Conservation (phyloP, 2,329 filamentous ascomycete species). For the Xylaria sp. region DNA sequence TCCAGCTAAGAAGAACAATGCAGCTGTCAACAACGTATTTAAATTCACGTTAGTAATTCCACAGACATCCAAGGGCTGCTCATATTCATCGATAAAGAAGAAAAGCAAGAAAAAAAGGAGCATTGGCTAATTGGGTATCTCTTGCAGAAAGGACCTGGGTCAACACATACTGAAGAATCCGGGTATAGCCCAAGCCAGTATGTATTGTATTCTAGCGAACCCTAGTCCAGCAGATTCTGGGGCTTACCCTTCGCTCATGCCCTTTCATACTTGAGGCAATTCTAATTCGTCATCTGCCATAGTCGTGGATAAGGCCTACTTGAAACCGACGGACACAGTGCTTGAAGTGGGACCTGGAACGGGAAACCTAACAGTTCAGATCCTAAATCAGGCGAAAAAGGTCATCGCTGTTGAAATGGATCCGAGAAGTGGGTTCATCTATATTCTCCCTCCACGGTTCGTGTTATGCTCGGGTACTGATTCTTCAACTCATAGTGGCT, state of each 20-base stretch:
- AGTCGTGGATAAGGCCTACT: conserved; percentile 83
- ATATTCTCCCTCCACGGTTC: not conserved
- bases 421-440: conserved; percentile 69
- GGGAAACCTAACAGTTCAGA: conserved; percentile 86
- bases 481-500: conserved; percentile 65
- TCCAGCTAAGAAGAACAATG: conserved; percentile 45
- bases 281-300: conserved; percentile 73
- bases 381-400: conserved; percentile 87
- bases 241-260: not conserved
- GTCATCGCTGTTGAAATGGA: conserved; percentile 87
- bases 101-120: not conserved
- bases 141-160: conserved; percentile 69
- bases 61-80: too few species aligned
- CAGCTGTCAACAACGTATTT: conserved; percentile 83
- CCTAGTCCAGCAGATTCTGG: not conserved
- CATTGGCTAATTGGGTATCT: conserved; percentile 2
- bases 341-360: conserved; percentile 89
- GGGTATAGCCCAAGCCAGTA: conserved; percentile 38
- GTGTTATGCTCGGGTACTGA: conserved; percentile 7
- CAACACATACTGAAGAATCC: conserved; percentile 78
- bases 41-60: conserved; percentile 73
- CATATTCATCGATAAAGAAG: too few species aligned
- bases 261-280: not conserved
- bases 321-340: conserved; percentile 91
- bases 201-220: not conserved